Evolutionary conservation across 768 basidiomycete species (phyloP).

Genomic region (Pulveroboletus sp.): DNA sequence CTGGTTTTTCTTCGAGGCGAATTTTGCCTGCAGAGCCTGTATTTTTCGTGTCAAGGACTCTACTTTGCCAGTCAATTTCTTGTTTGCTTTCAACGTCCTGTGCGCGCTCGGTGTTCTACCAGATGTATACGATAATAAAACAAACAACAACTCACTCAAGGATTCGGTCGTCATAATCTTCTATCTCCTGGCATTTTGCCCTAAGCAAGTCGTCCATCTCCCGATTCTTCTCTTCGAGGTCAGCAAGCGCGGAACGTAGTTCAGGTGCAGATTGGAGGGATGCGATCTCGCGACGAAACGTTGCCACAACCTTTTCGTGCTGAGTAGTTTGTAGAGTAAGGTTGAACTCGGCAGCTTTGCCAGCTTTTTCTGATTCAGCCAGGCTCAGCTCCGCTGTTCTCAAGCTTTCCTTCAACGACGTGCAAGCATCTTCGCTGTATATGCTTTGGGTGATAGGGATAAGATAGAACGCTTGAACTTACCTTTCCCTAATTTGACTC

Average conservation of each 20-base stretch:
- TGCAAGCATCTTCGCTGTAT: constrained; percentile 46
- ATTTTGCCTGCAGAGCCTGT: constrained; percentile 64
- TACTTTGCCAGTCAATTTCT: constrained; percentile 66
- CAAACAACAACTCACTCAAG: constrained; percentile 51
- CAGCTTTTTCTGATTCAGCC: constrained; percentile 51
- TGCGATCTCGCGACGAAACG: constrained; percentile 55
- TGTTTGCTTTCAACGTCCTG: constrained; percentile 78
- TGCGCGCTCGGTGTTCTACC: constrained; percentile 4
- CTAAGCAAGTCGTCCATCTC: constrained; percentile 75
- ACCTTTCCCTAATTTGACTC: constrained; percentile 62
- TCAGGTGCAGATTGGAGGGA: constrained; percentile 50
- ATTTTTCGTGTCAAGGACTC: constrained; percentile 71
- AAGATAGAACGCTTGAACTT: constrained; percentile 13
- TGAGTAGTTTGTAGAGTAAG: constrained; percentile 62
- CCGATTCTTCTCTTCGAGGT: constrained; percentile 63
- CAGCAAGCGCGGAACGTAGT: constrained; percentile 50
- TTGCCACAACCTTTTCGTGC: constrained; percentile 58
- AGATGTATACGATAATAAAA: constrained; percentile 4
- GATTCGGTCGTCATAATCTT: constrained; percentile 78
- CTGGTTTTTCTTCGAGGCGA: constrained; percentile 50
- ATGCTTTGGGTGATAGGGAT: constrained; percentile 4
- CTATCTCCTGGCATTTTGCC: constrained; percentile 71
- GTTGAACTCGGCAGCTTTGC: constrained; percentile 62
- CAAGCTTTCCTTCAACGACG: constrained; percentile 38
- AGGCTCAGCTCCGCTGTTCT: constrained; percentile 42